A percentile compares a stretch with the other conserved stretches of the same genome.
Evolutionary conservation across 495 filamentous ascomycete genomes (phyloP).

Genomic region (Thozetella sp.): DNA sequence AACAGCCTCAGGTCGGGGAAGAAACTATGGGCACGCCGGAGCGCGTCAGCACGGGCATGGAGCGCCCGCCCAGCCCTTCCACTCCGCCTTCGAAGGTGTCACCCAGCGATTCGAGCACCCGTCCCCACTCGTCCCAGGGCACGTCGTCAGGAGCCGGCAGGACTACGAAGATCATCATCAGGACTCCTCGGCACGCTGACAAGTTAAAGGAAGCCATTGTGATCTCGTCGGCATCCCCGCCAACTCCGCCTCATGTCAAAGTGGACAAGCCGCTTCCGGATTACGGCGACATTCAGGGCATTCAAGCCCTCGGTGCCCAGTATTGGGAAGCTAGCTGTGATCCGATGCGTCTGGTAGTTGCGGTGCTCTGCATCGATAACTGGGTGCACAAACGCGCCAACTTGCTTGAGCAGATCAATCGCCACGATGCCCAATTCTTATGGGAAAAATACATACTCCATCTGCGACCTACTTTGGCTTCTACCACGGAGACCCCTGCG

Average conservation of each 20-base stretch:
- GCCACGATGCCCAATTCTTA: constrained; percentile 3
- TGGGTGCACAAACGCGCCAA: constrained; percentile 2
- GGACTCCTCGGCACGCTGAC: neutral
- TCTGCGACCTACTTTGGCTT: neutral
- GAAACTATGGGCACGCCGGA: constrained; percentile 14
- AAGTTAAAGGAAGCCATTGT: neutral
- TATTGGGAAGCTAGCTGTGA: constrained; percentile 21
- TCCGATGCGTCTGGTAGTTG: constrained; percentile 21
- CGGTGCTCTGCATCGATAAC: constrained; percentile 13
- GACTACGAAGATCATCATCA: neutral
- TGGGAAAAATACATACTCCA: constrained; percentile 23
- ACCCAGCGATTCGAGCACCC: too few relatives aligned
- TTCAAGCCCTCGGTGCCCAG: constrained; percentile 14
- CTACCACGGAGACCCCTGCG: neutral
- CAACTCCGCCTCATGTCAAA: constrained; percentile 7
- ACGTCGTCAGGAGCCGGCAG: neutral
- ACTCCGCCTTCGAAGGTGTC: too few relatives aligned
- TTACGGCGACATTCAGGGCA: constrained; percentile 9
- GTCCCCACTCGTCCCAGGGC: too few relatives aligned
- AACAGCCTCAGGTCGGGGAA: neutral
- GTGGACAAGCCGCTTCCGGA: constrained; percentile 7
- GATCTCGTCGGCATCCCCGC: constrained; percentile 13
- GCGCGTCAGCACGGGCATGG: too few relatives aligned
- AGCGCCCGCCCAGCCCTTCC: too few relatives aligned
- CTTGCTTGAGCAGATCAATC: constrained; percentile 7